Percentiles rank a stretch among this genome's conserved stretches.
Conservation (phyloP, 768 basidiomycete genomes). For the Sporobolomyces roseus region DNA sequence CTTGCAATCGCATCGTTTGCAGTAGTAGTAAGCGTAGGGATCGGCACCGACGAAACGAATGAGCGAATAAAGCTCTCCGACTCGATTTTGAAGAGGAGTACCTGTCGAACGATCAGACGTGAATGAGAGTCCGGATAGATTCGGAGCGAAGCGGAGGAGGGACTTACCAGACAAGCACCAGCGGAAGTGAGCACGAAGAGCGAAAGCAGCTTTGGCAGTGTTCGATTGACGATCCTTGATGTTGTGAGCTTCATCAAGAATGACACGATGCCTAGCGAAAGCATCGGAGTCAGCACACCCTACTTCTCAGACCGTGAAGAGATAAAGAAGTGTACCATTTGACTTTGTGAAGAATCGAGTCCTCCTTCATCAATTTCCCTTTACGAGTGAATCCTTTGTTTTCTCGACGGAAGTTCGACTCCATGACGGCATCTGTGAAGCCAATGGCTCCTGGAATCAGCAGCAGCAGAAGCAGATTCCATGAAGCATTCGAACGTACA, state of each 20-base stretch:
- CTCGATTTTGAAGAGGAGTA: slow-evolving; percentile 84
- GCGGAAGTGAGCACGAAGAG: slow-evolving; percentile 68
- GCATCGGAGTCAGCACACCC: not conserved
- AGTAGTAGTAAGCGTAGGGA: slow-evolving; percentile 84
- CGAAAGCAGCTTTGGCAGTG: slow-evolving; percentile 95
- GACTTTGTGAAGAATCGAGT: slow-evolving; percentile 75
- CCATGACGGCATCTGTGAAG: slow-evolving; percentile 72
- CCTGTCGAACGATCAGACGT: too few relatives aligned
- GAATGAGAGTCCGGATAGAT: too few relatives aligned
- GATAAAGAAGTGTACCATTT: slow-evolving; percentile 60
- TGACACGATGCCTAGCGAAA: slow-evolving; percentile 39
- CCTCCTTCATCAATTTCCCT: slow-evolving; percentile 76
- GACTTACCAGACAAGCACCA: slow-evolving; percentile 76
- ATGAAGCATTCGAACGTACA: slow-evolving; percentile 50
- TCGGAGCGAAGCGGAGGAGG: not conserved
- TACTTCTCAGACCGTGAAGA: not conserved
- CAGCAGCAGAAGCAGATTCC: not conserved
- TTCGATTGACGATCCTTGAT: slow-evolving; percentile 94
- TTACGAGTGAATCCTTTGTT: slow-evolving; percentile 86
- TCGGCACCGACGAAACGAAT: slow-evolving; percentile 76
- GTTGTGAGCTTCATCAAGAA: slow-evolving; percentile 67
- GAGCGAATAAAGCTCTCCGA: slow-evolving; percentile 92
- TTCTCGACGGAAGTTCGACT: slow-evolving; percentile 89
- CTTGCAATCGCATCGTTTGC: slow-evolving; percentile 90
- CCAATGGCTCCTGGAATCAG: not conserved